Evolutionary conservation across 106 monocot species (phyloP), one percentile per base, ranked within the genome.

Genomic region (Chionographis japonica): DNA sequence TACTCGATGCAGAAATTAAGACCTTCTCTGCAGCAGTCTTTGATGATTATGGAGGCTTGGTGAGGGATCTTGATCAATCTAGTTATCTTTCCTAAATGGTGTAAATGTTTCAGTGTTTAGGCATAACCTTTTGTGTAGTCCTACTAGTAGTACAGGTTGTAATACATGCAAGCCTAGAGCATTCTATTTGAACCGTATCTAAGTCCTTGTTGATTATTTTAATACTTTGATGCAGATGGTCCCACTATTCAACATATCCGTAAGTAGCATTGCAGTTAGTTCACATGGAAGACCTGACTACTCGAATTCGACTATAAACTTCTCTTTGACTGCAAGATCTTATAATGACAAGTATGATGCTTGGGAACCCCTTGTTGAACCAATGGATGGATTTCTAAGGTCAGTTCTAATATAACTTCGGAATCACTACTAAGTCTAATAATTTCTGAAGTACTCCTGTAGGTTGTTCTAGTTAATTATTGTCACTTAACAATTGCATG

Each of bases 361-460:
- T n/a, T 98, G 98, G 98, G 98, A 98, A 71, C 98, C 98, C 53
- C 74, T 98, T 58, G 54, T 98, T 75, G 98, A 98, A 77, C 92
- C 90, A 41, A 80, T 71, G 15, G 89, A 98, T 87, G 93, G 83
- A 62, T 93, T 90, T 80, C 40, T 93, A 72, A 93, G 98, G 98
- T 93, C 65, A 57, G 8, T 46, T 56, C 16, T 54, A 27, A 16
- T 15, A n/a, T 46, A 15, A 20, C 37, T 12, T 59, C 27, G 27
- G 12, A 13, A 36, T 38, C 55, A n/a, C 13, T n/a, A 35, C 4
- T 55, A n/a, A n/a, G n/a, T n/a, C n/a, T n/a, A n/a, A n/a, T n/a
- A n/a, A 20, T 39, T 35, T 40, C 9, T 37, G 14, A 11, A 35
- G 35, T 17, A 39, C 17, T 38, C 12, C n/a, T n/a, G 49, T 72